Evolutionary conservation across 139 green algal species (phyloP), one percentile per base, ranked within the genome.

Genomic region (Tetraselmis striata): DNA sequence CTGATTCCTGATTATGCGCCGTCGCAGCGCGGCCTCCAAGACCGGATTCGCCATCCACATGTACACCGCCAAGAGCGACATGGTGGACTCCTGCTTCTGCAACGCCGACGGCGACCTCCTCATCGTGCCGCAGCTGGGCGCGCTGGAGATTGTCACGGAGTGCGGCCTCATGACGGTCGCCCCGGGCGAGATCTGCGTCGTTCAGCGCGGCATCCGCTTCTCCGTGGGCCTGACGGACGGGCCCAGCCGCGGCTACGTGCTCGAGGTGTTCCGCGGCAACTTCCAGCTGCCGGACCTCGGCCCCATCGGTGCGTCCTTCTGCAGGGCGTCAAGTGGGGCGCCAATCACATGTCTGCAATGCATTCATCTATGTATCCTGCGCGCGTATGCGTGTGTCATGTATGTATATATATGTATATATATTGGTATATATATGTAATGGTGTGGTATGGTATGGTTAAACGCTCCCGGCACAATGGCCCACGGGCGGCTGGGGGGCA

Each of bases 101-200:
- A 98, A 98, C 83, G 94, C 95, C 24, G 96, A 99, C 83, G 96
- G 96, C 0, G 94, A 98, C 87, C 90, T 98, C 32, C 92, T 99
- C n/a, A 91, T 99, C 31, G 95, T 98, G 28, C 95, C 95, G 1
- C 94, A 98, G 86, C 86, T 92, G 81, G 91, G 95, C 76, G 83
- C 77, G 0, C 87, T 98, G 76, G 79, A 83, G 2, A 79, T 98
- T 5, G 91, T 82, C 1, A 98, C 95, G 0, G 95, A 98, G 90
- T 97, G 97, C 88, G 94, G 94, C 1, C 79, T 85, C 28, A 79
- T 98, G 84, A 81, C 91, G 0, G 90, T 97, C 59, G 74, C 80
- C 0, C 94, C 94, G 0, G 92, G 93, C 0, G 95, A 98, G 88
- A 91, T 98, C 2, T 88, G 79, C 2, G 92, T 98, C 27, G 32